Base-by-base conservation (phyloP, 108 stramenopile genomes). In the Aurantiochytrium sp. region DNA sequence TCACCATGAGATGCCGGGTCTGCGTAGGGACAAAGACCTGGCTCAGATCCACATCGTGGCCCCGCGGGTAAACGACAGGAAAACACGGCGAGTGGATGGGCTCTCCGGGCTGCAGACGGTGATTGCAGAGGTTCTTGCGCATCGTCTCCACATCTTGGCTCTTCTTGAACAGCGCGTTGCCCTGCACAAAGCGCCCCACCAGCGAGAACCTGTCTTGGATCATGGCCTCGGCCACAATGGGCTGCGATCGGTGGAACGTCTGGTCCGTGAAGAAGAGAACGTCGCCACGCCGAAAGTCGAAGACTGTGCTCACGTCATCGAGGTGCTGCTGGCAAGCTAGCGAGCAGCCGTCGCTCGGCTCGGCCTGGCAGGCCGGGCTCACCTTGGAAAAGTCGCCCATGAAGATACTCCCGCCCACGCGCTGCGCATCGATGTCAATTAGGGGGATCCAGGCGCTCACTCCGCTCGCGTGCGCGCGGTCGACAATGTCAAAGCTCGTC, bases 71-170 rank as follows among this genome's bases (percentile, higher is more conserved):
- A 10, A 65, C 59, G 32, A 32, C 32, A 24, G 59, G 59, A 19
- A 65, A 65, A 34, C 59, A 65, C 3, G 59, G 59, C 32, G 59
- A 32, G 24, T 65, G 59, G 24, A 65, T 65, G 22, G 34, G 32
- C 27, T 65, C 59, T 65, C 59, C 59, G 32, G 59, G 59, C 27
- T 30, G 32, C 10, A 65, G 24, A n/a, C 19, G 27, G 24, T 65
- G 59, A 34, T n/a, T 65, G 59, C 59, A 65, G 59, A 65, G 59
- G 34, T 65, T 65, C n/a, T 65, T 65, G 15, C 59, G 59, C 59
- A 32, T 30, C n/a, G 27, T 65, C n/a, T 65, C 59, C 8, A 65
- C 32, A 32, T 30, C 27, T 34, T 10, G 32, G 19, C 32, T 32
- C 59, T 65, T 10, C 59, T 65, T 65, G 59, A 32, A 65, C 10